Evolutionary conservation across 2,329 filamentous ascomycete species (phyloP).

Genomic region (Nannizzia gypsea): DNA sequence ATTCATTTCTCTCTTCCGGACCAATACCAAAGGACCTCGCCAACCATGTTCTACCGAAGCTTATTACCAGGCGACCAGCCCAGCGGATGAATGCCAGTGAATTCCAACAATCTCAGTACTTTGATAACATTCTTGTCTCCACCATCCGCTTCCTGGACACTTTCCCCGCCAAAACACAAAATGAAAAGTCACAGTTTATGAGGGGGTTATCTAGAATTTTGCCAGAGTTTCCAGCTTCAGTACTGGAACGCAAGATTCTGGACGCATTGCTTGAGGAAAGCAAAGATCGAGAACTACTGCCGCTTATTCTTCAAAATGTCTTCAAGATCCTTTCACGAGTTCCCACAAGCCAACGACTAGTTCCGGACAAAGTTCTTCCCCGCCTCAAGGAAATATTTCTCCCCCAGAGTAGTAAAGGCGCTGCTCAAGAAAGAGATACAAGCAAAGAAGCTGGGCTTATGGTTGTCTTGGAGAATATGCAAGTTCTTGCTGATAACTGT

Average conservation of each 20-base stretch:
- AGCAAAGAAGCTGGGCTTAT: slow-evolving; percentile 81
- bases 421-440: slow-evolving; percentile 60
- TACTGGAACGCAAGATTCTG: slow-evolving; percentile 88
- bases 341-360: slow-evolving; percentile 63
- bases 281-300: slow-evolving; percentile 79
- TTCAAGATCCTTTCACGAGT: slow-evolving; percentile 79
- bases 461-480: slow-evolving; percentile 76
- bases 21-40: slow-evolving; percentile 69
- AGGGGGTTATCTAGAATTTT: slow-evolving; percentile 76
- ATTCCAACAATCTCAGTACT: slow-evolving; percentile 91
- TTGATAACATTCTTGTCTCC: slow-evolving; percentile 91
- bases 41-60: slow-evolving; percentile 62
- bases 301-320: slow-evolving; percentile 76
- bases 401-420: slow-evolving; percentile 35
- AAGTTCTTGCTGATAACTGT: slow-evolving; percentile 64
- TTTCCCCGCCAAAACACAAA: slow-evolving; percentile 80
- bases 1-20: slow-evolving; percentile 72
- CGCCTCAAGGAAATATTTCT: slow-evolving; percentile 74
- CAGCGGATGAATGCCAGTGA: slow-evolving; percentile 78
- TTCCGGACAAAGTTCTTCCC: slow-evolving; percentile 78
- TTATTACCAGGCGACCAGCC: slow-evolving; percentile 78
- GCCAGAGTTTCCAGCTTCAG: slow-evolving; percentile 81
- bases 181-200: slow-evolving; percentile 86
- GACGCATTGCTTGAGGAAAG: slow-evolving; percentile 82
- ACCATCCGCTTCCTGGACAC: slow-evolving; percentile 91